Percentiles rank a stretch among this genome's conserved stretches.
Conservation (phyloP, 441 rosid species). For the Adansonia grandidieri region DNA sequence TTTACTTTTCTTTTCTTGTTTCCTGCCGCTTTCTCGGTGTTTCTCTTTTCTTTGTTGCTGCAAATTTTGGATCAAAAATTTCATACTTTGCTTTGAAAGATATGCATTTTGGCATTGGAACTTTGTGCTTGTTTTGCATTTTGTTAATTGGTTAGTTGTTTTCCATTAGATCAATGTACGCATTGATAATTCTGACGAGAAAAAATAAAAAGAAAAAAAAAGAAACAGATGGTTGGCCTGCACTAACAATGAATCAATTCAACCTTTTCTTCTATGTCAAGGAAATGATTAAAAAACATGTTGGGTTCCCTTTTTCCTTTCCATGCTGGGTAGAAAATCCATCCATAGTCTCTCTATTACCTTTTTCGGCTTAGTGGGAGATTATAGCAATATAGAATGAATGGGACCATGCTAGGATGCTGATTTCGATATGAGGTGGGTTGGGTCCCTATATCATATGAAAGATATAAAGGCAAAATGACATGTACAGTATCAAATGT, state of each 20-base stretch:
- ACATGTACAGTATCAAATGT: conserved; percentile 34
- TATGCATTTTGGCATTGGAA: background rate
- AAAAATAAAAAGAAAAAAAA: background rate
- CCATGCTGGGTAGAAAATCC: conserved; percentile 37
- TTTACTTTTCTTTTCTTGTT: background rate
- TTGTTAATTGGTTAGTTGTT: background rate
- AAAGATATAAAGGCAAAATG: conserved; percentile 33
- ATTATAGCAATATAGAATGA: background rate
- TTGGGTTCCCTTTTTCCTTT: conserved; percentile 16
- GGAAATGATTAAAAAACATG: conserved; percentile 38
- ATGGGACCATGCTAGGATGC: conserved; percentile 30
- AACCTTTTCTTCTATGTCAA: conserved; percentile 46
- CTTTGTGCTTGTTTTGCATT: background rate
- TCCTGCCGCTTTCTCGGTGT: conserved; percentile 5
- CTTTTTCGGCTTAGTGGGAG: conserved; percentile 33
- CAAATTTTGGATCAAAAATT: background rate
- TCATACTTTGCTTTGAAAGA: background rate
- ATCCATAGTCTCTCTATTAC: conserved; percentile 30
- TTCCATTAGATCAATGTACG: background rate
- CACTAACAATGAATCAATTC: conserved; percentile 21
- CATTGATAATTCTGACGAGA: conserved; percentile 21
- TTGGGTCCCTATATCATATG: conserved; percentile 72
- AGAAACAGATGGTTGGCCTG: conserved; percentile 19
- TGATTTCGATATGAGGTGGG: conserved; percentile 44
- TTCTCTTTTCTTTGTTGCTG: background rate